A percentile compares a stretch with the other conserved stretches of the same genome.
Evolutionary conservation across 2,329 filamentous ascomycete genomes (phyloP).

Genomic region (Phialocephala sp.): DNA sequence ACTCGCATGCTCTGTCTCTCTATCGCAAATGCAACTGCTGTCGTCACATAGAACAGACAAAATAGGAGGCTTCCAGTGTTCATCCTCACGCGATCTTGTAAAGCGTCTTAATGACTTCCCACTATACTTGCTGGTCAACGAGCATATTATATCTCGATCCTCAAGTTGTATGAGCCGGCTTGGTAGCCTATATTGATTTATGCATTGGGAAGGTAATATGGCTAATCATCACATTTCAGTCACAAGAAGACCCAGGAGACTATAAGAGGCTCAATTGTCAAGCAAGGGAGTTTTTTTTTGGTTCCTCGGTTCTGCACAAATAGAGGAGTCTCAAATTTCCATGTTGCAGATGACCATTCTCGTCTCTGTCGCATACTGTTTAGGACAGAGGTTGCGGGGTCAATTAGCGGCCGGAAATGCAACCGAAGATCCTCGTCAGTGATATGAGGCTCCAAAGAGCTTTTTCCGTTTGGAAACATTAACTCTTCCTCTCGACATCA

Average conservation of each 20-base stretch:
- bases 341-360: not conserved
- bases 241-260: not conserved
- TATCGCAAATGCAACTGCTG: not conserved
- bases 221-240: not conserved
- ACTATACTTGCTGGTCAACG: not conserved
- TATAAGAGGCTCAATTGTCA: not conserved
- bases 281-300: not conserved
- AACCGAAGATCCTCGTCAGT: not conserved
- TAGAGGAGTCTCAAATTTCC: not conserved
- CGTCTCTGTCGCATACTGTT: not conserved
- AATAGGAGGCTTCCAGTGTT: not conserved
- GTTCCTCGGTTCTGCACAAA: not conserved
- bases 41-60: not conserved
- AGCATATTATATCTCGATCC: not conserved
- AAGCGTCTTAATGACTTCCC: not conserved
- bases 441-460: not conserved
- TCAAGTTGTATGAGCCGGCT: not conserved
- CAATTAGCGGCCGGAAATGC: constrained; percentile 7
- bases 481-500: not conserved
- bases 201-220: not conserved
- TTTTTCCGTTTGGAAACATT: not conserved
- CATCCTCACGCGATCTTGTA: not conserved
- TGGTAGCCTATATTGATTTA: not conserved
- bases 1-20: not conserved
- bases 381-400: not conserved